Conservation (phyloP, 768 basidiomycete species). For the Arthromyces matolae region DNA sequence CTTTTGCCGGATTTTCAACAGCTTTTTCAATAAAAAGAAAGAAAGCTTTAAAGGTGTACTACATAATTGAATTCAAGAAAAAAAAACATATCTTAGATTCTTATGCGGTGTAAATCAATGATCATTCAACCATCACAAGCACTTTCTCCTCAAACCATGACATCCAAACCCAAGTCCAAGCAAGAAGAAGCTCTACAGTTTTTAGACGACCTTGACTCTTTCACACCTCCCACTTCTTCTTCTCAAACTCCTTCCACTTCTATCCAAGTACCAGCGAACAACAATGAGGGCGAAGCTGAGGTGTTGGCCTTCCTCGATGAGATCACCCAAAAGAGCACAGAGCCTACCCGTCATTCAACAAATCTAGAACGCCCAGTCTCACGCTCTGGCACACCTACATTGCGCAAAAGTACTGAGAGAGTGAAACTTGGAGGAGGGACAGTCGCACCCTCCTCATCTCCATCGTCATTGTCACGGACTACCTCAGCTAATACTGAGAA, state of each 20-base stretch:
- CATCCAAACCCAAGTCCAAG: conserved; percentile 65
- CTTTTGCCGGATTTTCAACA: neutral
- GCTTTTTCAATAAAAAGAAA: too few species aligned
- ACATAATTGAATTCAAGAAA: too few species aligned
- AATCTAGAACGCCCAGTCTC: conserved; percentile 56
- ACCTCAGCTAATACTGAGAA: conserved; percentile 26
- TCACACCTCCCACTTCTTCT: conserved; percentile 38
- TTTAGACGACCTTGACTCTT: conserved; percentile 90
- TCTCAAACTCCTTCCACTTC: conserved; percentile 14
- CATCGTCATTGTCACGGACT: conserved; percentile 34
- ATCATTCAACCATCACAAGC: neutral
- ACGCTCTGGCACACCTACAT: conserved; percentile 64
- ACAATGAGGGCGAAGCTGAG: conserved; percentile 64
- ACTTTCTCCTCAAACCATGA: conserved; percentile 21
- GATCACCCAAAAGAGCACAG: conserved; percentile 87
- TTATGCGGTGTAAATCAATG: neutral
- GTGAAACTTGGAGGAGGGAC: conserved; percentile 58
- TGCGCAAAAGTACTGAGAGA: conserved; percentile 75
- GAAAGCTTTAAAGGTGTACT: too few species aligned
- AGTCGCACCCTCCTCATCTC: conserved; percentile 40
- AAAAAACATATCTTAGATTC: neutral
- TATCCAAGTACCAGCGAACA: conserved; percentile 17
- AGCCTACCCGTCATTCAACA: conserved; percentile 58
- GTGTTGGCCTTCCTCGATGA: conserved; percentile 93
- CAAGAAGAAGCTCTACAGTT: conserved; percentile 88